These are phyloP conservation scores for Diutina sp. DNA, from an alignment of 1,139 yeast species.

Conservation along the genomic window DNA sequence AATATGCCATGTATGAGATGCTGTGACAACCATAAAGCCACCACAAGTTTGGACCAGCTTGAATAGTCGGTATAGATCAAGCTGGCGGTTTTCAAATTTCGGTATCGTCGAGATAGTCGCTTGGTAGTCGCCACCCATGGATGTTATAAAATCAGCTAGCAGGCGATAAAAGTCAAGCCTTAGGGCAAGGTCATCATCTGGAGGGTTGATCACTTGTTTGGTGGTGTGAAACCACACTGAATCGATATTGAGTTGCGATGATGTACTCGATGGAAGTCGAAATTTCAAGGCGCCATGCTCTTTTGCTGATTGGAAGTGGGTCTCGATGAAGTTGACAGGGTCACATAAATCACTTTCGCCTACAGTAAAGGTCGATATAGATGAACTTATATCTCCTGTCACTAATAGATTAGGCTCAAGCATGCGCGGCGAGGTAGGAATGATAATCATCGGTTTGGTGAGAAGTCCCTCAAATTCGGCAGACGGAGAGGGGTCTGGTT, in stretches of 20 bases:
- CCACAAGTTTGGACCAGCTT: slow-evolving; percentile 43
- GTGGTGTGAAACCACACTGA: slow-evolving; percentile 46
- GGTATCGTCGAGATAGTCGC: slow-evolving; percentile 25
- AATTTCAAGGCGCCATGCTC: not conserved
- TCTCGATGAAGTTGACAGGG: slow-evolving; percentile 25
- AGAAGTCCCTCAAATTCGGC: not conserved
- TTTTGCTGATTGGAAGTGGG: slow-evolving; percentile 10
- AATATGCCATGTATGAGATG: slow-evolving; percentile 48
- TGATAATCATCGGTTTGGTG: not conserved
- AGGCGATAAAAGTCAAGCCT: slow-evolving; percentile 20
- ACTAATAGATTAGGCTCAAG: not conserved
- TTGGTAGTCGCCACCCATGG: not conserved
- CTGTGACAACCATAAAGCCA: slow-evolving; percentile 43
- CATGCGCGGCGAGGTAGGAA: not conserved
- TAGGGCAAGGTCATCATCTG: slow-evolving; percentile 15
- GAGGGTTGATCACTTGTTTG: slow-evolving; percentile 16
- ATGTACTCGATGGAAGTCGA: not conserved
- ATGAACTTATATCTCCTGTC: not conserved
- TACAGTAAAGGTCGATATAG: not conserved
- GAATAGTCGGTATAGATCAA: slow-evolving; percentile 41
- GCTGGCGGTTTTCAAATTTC: slow-evolving; percentile 41
- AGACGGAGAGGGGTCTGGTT: no score
- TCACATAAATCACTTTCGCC: not conserved
- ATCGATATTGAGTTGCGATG: slow-evolving; percentile 17
- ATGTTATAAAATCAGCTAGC: slow-evolving; percentile 9